Evolutionary conservation across 352 stramenopile genomes (phyloP).

Genomic region (Phytophthora chlamydospora): DNA sequence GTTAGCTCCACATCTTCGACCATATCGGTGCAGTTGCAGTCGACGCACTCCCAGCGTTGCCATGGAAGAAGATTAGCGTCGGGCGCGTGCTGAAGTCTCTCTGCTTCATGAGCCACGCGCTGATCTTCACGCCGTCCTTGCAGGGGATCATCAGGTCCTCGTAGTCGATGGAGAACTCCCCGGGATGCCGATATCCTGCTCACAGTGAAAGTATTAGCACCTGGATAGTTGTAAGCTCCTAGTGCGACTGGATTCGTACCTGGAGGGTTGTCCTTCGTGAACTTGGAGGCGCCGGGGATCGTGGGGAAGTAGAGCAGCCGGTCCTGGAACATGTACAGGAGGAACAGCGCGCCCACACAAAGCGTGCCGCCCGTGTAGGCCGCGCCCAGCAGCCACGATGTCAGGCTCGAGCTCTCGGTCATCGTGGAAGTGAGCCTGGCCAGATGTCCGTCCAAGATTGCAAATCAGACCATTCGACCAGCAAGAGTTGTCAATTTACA

Average conservation of each 20-base stretch:
- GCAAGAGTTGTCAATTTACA: no score
- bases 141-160: conserved; percentile 90
- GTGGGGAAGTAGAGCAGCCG: conserved; percentile 85
- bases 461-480: no score
- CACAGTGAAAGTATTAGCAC: conserved; percentile 9
- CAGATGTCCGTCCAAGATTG: no score
- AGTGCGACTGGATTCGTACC: conserved; percentile 32
- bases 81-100: conserved; percentile 51
- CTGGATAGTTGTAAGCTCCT: not conserved
- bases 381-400: conserved; percentile 69
- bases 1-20: not conserved
- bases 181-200: conserved; percentile 86
- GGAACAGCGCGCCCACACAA: conserved; percentile 59
- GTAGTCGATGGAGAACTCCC: conserved; percentile 89
- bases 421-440: conserved; percentile 20
- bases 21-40: not conserved
- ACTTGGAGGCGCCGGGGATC: conserved; percentile 77
- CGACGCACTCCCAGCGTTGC: conserved; percentile 91
- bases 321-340: conserved; percentile 87
- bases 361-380: conserved; percentile 68
- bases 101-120: conserved; percentile 94
- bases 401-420: conserved; percentile 48
- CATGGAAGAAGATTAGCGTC: conserved; percentile 96
- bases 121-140: conserved; percentile 85
- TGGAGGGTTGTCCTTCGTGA: conserved; percentile 82